Evolutionary conservation across 2,329 filamentous ascomycete species (phyloP), one percentile per base, ranked within the genome.

Genomic region (Aspergillus quadricinctus): DNA sequence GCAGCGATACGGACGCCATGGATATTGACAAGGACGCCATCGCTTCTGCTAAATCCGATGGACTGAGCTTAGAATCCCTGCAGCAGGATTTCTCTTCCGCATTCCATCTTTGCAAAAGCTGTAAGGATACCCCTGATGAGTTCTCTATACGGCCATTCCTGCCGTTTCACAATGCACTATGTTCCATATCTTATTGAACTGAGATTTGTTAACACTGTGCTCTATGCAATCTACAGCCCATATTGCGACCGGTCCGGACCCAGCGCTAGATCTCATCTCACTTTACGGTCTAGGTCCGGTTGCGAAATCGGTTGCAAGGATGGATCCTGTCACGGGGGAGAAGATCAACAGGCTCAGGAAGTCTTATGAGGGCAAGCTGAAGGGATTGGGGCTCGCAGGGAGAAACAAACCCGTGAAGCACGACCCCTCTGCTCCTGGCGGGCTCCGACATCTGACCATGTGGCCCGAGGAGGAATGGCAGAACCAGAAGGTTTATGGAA

Each of bases 261-360:
- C 79, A 52, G 78, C 80, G 59, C 75, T 84, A 66, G 81, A 87
- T 72, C 73, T 87, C 56, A 77, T 87, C 58, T 77, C 79, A 52
- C 75, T 85, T 55, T 87, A 85, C 72, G 77, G 78, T 54, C 72
- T 87, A 58, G 77, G 80, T 60, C 70, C 75, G 37, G 76, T 87
- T 54, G 81, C 83, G 58, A 77, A 78, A 62, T 83, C 79, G 53
- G 83, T 87, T 60, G 83, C 81, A 57, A 77, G 85, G 53, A 79
- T 75, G 50, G 83, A 88, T 68, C 82, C 83, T 17, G 70, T 77
- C 21, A 86, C 83, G n/a, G 84, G 84, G 58, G 83, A 86, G 66
- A 88, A 88, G 73, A 80, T 80, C 59, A 86, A 87, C 71, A 82
- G 83, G 67, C 75, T 88, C 45, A 77, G 85, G 57, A 81, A 80